Percentiles rank a stretch among this genome's conserved stretches.
phyloP scores from a whole-genome alignment of 2,329 filamentous ascomycete species.

The Coleophoma crateriformis region DNA sequence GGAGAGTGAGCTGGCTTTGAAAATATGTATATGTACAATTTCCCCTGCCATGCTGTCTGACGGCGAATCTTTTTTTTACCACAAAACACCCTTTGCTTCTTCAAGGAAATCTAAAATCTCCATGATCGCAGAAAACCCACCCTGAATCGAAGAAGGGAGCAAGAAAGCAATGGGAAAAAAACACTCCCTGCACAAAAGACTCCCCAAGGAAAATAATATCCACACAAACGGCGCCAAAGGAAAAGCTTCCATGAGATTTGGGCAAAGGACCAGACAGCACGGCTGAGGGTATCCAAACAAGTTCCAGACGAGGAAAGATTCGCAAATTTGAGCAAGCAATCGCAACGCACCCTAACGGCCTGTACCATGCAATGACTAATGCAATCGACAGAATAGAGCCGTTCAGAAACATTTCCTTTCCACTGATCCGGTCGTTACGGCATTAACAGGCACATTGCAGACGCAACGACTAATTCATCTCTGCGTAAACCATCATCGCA shows the following conservation, averaged over 20 bases:
- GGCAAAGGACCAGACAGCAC: conserved; percentile 24
- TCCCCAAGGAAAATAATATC: conserved; percentile 7
- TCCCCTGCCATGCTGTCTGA: too few species aligned
- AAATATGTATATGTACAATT: too few species aligned
- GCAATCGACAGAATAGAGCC: conserved; percentile 20
- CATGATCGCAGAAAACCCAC: conserved; percentile 17
- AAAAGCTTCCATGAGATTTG: too few species aligned
- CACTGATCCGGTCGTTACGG: conserved; percentile 18
- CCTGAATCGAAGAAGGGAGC: background rate
- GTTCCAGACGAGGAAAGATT: conserved; percentile 5
- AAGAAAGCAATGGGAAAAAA: too few species aligned
- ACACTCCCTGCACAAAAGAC: background rate
- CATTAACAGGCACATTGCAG: conserved; percentile 17
- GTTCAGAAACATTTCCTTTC: conserved; percentile 13
- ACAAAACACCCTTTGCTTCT: too few species aligned
- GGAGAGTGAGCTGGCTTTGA: too few species aligned
- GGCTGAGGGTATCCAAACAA: conserved; percentile 18
- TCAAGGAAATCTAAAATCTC: conserved; percentile 7
- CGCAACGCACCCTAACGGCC: conserved; percentile 20
- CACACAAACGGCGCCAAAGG: conserved; percentile 7
- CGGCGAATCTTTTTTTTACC: too few species aligned
- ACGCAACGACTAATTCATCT: conserved; percentile 14
- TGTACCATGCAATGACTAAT: conserved; percentile 26
- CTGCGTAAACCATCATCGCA: conserved; percentile 10
- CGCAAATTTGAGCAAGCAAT: conserved; percentile 8